phyloP scores from a whole-genome alignment of 1,139 yeast species.

The Candida sp. region DNA sequence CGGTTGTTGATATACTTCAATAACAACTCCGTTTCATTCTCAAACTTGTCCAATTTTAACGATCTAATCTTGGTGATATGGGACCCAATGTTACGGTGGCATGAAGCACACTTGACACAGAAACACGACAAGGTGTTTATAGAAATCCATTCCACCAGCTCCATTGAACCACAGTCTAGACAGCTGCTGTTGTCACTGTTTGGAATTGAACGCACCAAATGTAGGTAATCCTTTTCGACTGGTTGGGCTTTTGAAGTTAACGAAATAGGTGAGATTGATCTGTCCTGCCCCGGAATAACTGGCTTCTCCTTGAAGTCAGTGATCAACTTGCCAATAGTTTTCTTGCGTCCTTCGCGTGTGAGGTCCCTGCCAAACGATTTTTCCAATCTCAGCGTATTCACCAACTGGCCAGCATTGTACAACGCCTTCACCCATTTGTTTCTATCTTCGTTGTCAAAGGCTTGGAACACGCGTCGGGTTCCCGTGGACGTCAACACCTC shows the following conservation, averaged over 20 bases:
- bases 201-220: conserved; percentile 46
- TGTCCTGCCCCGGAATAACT: conserved; percentile 23
- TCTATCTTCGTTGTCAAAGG: conserved; percentile 71
- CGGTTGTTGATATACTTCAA: conserved; percentile 47
- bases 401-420: conserved; percentile 51
- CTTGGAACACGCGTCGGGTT: conserved; percentile 76
- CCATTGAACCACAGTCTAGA: conserved; percentile 76
- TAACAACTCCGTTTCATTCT: conserved; percentile 41
- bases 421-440: conserved; percentile 70
- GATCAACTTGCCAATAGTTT: conserved; percentile 14
- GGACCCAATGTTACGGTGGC: conserved; percentile 57
- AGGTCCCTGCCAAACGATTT: conserved; percentile 10
- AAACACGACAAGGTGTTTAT: conserved; percentile 72
- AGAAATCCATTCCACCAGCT: conserved; percentile 87
- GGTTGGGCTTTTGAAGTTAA: conserved; percentile 28
- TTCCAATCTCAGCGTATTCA: conserved; percentile 31
- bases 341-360: conserved; percentile 12
- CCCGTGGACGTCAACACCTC: conserved; percentile 78
- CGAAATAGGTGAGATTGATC: conserved; percentile 39
- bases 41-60: conserved; percentile 53
- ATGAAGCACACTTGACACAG: conserved; percentile 82
- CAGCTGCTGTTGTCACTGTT: conserved; percentile 68
- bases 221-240: conserved; percentile 33
- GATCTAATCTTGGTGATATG: conserved; percentile 55
- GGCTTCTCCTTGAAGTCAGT: conserved; percentile 20